A percentile compares a stretch with the other conserved stretches of the same genome.
Evolutionary conservation across 1,284 basidiomycete species (phyloP).

Genomic region (Meripilus lineatus): DNA sequence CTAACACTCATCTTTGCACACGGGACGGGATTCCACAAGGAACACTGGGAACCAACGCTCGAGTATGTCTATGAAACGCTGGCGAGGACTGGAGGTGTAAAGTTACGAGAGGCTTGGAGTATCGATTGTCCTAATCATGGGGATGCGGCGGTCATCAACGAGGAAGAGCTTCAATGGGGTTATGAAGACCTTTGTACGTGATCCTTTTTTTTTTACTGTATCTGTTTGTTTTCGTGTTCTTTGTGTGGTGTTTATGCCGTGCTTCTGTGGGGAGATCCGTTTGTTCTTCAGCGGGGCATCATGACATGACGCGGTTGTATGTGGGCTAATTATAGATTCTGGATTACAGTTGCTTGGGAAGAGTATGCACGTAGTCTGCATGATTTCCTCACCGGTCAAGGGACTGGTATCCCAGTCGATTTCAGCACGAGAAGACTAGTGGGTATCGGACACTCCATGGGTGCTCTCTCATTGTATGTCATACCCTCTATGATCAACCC

Average conservation of each 20-base stretch:
- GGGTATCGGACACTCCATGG: slow-evolving; percentile 38
- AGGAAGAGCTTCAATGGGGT: slow-evolving; percentile 34
- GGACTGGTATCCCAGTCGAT: slow-evolving; percentile 29
- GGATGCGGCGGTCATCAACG: slow-evolving; percentile 46
- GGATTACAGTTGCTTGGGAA: slow-evolving; percentile 27
- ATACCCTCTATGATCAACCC: background rate
- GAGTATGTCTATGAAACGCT: slow-evolving; percentile 38
- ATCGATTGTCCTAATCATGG: slow-evolving; percentile 55
- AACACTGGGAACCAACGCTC: slow-evolving; percentile 51
- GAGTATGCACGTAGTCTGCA: slow-evolving; percentile 33
- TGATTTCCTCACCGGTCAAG: slow-evolving; percentile 28
- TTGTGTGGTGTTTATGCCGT: no score
- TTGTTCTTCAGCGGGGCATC: no score
- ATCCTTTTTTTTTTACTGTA: background rate
- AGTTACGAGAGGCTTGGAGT: slow-evolving; percentile 46
- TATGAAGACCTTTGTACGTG: slow-evolving; percentile 39
- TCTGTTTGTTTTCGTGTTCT: background rate
- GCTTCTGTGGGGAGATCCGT: no score
- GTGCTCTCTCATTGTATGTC: slow-evolving; percentile 31
- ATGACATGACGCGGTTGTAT: no score
- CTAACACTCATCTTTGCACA: slow-evolving; percentile 47
- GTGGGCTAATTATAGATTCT: background rate
- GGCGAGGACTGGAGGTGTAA: slow-evolving; percentile 12
- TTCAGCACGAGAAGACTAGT: slow-evolving; percentile 30
- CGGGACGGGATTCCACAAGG: slow-evolving; percentile 51